Conservation (phyloP, 148 eudicot species). For the Amaranthus palmeri region DNA sequence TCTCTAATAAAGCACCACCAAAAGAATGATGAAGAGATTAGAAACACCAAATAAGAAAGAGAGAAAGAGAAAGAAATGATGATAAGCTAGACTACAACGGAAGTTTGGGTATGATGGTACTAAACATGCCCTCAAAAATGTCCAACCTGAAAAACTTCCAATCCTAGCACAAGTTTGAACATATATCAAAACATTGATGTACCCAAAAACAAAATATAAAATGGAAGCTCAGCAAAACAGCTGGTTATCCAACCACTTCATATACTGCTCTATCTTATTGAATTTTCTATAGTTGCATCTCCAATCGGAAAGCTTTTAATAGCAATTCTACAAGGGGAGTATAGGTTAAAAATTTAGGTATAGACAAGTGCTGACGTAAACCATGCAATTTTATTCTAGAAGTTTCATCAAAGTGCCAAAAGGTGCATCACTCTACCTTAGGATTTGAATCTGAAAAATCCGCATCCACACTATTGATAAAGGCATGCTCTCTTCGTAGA, state of each 20-base stretch:
- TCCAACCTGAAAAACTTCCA: neutral
- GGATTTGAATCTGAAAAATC: conserved; percentile 53
- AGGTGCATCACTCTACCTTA: conserved; percentile 40
- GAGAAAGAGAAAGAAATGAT: too few relatives aligned
- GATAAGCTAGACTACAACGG: neutral
- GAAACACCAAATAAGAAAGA: neutral
- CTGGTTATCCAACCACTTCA: neutral
- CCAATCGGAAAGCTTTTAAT: too few relatives aligned
- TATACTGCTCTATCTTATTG: too few relatives aligned
- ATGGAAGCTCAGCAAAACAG: neutral
- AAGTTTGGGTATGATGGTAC: neutral
- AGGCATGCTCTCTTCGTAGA: conserved; percentile 77
- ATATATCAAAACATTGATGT: neutral
- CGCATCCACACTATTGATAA: conserved; percentile 61
- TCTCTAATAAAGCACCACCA: too few relatives aligned
- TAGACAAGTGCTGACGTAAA: neutral
- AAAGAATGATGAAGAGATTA: neutral
- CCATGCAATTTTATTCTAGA: conserved; percentile 3
- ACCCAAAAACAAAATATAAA: neutral
- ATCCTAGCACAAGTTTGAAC: neutral
- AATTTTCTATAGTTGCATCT: too few relatives aligned
- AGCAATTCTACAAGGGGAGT: too few relatives aligned
- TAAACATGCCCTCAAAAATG: neutral
- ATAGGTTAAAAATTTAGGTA: neutral
- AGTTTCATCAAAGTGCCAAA: neutral